Conservation (phyloP, 75 land plant genomes). For the Cunninghamia lanceolata region DNA sequence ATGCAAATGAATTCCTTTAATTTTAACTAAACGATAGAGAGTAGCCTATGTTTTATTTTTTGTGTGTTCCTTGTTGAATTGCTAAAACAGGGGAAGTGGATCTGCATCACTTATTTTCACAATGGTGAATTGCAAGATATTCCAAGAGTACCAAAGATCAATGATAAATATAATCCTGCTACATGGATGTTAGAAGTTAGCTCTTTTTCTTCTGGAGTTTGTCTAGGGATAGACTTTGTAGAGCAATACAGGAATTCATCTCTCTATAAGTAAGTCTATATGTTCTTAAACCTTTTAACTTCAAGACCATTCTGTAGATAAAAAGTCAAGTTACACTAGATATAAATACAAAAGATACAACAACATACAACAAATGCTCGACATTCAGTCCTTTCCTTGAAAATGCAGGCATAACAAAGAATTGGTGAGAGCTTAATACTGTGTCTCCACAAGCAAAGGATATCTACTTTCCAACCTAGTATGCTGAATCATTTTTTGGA, state of each 20-base stretch:
- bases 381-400: background rate
- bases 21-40: no score
- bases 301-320: background rate
- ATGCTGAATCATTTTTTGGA: slow-evolving; percentile 38
- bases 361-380: background rate
- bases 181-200: slow-evolving; percentile 94
- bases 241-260: slow-evolving; percentile 54
- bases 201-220: slow-evolving; percentile 51
- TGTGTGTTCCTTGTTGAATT: no score
- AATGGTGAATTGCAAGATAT: slow-evolving; percentile 38
- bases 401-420: slow-evolving; percentile 52
- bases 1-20: no score
- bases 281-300: background rate
- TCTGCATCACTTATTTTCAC: background rate
- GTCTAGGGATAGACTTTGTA: slow-evolving; percentile 69
- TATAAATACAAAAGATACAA: background rate
- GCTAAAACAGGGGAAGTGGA: no score
- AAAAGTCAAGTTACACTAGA: background rate
- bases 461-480: slow-evolving; percentile 55
- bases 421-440: slow-evolving; percentile 45
- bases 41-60: no score
- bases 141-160: slow-evolving; percentile 66
- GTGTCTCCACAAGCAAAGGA: slow-evolving; percentile 59
- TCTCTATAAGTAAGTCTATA: slow-evolving; percentile 46
- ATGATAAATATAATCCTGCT: slow-evolving; percentile 80